These are phyloP conservation scores for Margaritispora aquatica DNA, from an alignment of 495 filamentous ascomycete species.

Conservation along the genomic window DNA sequence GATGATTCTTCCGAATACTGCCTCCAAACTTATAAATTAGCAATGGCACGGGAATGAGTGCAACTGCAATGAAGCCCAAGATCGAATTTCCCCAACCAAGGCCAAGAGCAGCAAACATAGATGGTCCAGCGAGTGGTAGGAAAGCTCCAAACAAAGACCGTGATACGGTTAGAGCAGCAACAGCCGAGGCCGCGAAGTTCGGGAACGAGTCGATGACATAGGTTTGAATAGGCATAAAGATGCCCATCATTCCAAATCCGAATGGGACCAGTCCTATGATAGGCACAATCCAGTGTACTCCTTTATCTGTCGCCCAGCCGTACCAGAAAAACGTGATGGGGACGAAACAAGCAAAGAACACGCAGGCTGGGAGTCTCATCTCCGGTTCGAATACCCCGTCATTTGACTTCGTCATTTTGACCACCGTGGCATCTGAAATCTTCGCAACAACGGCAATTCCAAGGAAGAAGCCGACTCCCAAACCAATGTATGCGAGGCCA, in stretches of 20 bases:
- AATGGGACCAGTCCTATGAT: slow-evolving; percentile 45
- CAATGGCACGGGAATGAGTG: slow-evolving; percentile 43
- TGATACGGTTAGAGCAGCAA: slow-evolving; percentile 49
- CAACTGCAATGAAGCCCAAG: slow-evolving; percentile 47
- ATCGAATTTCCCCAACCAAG: slow-evolving; percentile 54
- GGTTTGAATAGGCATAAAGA: slow-evolving; percentile 46
- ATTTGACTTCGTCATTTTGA: slow-evolving; percentile 37
- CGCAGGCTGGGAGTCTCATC: slow-evolving; percentile 39
- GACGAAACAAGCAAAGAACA: slow-evolving; percentile 33
- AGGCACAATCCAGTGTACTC: slow-evolving; percentile 48
- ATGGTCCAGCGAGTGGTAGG: slow-evolving; percentile 46
- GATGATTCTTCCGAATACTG: slow-evolving; percentile 37
- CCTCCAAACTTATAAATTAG: slow-evolving; percentile 48
- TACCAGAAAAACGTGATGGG: slow-evolving; percentile 45
- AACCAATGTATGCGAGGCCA: slow-evolving; percentile 42
- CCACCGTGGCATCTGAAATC: slow-evolving; percentile 34
- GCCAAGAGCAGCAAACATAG: slow-evolving; percentile 48
- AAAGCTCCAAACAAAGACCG: slow-evolving; percentile 49
- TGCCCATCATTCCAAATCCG: slow-evolving; percentile 44
- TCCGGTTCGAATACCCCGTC: slow-evolving; percentile 51
- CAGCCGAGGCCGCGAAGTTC: slow-evolving; percentile 52
- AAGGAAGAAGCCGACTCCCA: slow-evolving; percentile 37
- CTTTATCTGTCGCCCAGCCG: slow-evolving; percentile 36
- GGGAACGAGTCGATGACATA: slow-evolving; percentile 55
- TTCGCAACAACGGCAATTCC: slow-evolving; percentile 25